Evolutionary conservation across 2,329 filamentous ascomycete genomes (phyloP), one percentile per base, ranked within the genome.

Genomic region (Botrytis fragariae): DNA sequence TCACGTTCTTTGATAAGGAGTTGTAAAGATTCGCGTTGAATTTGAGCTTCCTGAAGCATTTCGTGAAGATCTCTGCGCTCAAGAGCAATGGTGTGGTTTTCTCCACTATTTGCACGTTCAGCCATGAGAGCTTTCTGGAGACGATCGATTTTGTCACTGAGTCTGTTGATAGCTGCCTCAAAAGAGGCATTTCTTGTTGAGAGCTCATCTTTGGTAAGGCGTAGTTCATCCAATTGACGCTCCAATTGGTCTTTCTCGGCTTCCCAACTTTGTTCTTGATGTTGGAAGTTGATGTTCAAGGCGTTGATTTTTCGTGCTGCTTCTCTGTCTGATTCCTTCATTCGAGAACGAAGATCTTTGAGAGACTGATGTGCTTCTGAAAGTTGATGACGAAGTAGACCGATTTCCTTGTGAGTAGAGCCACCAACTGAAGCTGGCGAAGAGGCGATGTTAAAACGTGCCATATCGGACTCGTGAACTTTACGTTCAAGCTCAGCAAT

Each of bases 1-100:
- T 93, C 90, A 75, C 92, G 90, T 79, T 92, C 89, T 9, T 87
- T 85, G 42, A 96, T 86, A 79, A 93, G 90, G 73, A 93, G 86
- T 77, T 93, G 90, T n/a, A 96, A 85, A 48, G 90, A 87, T 80
- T 93, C 89, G 60, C 87, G 84, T 78, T 91, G 88, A 20, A 89
- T 84, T 81, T 92, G 90, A 32, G 87, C 87, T 78, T 89, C 87
- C 74, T 88, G 89, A 39, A 91, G 84, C 81, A 89, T 85, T 70
- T 86, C 84, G 75, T 90, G 88, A 32, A 93, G 82, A 74, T 91
- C 88, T 59, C 86, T 84, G 61, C 88, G 86, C 78, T 91, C 88
- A 7, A 89, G 83, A 10, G 86, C 85, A 71, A 87, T 80, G 74
- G 88, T 89, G 74, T 89, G 85, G 74, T 90, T 88, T 76, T 90